Evolutionary conservation across 345 rosid genomes (phyloP).

Genomic region (Salix brachista): DNA sequence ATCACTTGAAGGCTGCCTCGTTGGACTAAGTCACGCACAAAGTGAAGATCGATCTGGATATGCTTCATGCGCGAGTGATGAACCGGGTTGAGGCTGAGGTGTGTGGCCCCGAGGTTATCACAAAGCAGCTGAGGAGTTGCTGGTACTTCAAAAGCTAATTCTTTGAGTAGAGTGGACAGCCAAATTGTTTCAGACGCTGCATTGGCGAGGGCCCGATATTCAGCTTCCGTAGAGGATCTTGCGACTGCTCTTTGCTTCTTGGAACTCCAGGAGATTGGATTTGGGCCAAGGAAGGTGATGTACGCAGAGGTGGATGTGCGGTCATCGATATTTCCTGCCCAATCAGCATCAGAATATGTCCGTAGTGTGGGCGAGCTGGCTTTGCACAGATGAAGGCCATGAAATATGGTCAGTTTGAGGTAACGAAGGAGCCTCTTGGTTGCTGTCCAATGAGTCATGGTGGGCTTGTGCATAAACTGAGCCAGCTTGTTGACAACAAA

Average conservation of each 20-base stretch:
- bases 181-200: neutral
- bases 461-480: neutral
- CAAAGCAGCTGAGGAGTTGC: too few species aligned
- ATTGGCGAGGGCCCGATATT: neutral
- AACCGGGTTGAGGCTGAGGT: neutral
- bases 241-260: neutral
- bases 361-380: too few species aligned
- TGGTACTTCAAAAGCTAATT: too few species aligned
- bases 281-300: neutral
- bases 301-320: too few species aligned
- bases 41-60: neutral
- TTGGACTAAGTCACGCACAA: rapidly evolving
- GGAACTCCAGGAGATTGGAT: rapidly evolving
- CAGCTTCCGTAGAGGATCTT: neutral
- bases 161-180: too few species aligned
- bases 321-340: neutral
- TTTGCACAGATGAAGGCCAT: neutral
- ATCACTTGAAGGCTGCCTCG: rapidly evolving
- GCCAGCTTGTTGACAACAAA: neutral
- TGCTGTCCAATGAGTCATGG: neutral
- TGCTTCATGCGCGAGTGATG: neutral
- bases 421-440: neutral
- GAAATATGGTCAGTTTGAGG: too few species aligned
- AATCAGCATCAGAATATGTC: neutral
- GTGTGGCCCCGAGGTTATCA: neutral